Evolutionary conservation across 768 basidiomycete genomes (phyloP), one percentile per base, ranked within the genome.

Genomic region (Mycena vitilis): DNA sequence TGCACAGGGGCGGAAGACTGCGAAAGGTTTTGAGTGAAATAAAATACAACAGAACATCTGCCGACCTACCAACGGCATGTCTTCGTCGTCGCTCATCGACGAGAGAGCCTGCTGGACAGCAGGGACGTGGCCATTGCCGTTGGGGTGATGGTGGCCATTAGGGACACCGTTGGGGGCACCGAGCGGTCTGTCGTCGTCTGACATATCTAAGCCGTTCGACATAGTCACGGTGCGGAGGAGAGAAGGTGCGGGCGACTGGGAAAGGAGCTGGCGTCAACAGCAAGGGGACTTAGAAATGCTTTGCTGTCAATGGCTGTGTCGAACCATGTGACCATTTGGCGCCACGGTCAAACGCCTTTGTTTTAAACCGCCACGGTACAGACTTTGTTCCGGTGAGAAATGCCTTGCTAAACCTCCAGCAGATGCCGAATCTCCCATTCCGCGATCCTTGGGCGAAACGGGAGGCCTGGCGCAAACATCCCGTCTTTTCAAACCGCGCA

Each of bases 401-500:
- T 40, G 40, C 34, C 55, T 66, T 63, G 36, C 52, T 60, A 59
- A 69, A 60, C 37, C 22, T 66, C 57, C 60, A 53, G 53, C 74
- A 70, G 73, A 92, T 93, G 89, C 75, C 88, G 59, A 87, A 86
- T 69, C 84, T 83, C 62, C 91, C 90, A n/a, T 96, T 91, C 76
- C 91, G 95, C 79, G 96, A 98, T 78, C 95, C 95, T 58, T 98
- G 96, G 96, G 94, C 94, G 23, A 95, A 93, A 81, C 84, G 90
- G 69, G 95, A 98, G 73, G 94, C 95, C 45, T 98, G 95, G 95
- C 87, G 96, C 75, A 95, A 91, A 78, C 90, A 89, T 75, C 90
- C 93, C n/a, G 88, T 96, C 63, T 98, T 98, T 84, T 87, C 89
- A 68, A 92, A 91, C 73, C 89, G 91, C 48, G 86, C 88, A 73